Evolutionary conservation across 176 grass and related monocot species (phyloP).

Genomic region (Aegilops tauschii): DNA sequence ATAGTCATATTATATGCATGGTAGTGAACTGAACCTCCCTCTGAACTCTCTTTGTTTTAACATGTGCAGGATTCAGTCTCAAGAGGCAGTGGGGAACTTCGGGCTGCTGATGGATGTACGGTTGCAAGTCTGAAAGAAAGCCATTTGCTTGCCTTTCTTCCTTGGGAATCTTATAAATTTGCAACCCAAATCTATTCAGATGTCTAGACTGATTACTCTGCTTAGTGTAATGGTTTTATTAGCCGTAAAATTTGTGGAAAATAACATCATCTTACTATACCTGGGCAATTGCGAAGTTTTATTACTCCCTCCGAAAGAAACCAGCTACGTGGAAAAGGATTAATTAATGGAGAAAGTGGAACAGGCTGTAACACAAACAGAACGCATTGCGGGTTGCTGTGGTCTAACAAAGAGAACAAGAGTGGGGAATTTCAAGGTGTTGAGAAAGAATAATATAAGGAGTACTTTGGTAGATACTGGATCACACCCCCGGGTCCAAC

Average conservation of each 20-base stretch:
- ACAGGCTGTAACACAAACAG: no score
- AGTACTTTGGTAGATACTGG: no score
- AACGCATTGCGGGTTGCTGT: no score
- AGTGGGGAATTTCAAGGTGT: no score
- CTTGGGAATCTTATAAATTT: neutral
- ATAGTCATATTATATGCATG: neutral
- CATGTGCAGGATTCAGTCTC: neutral
- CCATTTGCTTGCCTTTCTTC: neutral
- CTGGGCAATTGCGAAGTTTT: no score
- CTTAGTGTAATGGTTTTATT: neutral
- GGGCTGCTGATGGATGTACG: neutral
- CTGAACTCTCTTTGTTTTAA: neutral
- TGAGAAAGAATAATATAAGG: no score
- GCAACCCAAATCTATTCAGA: neutral
- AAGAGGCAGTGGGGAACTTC: neutral
- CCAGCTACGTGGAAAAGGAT: no score
- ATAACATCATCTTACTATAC: neutral
- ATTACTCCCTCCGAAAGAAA: no score
- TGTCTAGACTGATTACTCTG: neutral
- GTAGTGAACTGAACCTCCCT: neutral
- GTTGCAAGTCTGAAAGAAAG: neutral
- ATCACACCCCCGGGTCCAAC: no score
- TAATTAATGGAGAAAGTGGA: no score
- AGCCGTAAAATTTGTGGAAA: neutral
- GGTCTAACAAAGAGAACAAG: no score